A percentile compares a stretch with the other conserved stretches of the same genome.
Evolutionary conservation across 306 rosid species (phyloP).

Genomic region (Fagus sylvatica): DNA sequence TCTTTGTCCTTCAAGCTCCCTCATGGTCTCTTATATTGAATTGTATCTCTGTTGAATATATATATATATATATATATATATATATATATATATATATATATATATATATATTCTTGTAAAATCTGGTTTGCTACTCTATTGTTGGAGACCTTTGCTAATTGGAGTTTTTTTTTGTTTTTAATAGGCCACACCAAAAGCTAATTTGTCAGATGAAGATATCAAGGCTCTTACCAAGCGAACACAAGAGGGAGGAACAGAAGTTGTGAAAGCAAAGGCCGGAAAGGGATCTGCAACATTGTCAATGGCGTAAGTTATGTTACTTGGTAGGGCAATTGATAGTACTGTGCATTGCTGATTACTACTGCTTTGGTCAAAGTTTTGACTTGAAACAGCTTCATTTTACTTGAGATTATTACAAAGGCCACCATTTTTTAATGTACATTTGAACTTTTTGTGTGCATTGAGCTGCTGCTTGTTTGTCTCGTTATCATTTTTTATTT

Average conservation of each 20-base stretch:
- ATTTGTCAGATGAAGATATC: constrained; percentile 63
- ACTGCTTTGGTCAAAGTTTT: background rate
- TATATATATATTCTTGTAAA: background rate
- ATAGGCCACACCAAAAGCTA: constrained; percentile 85
- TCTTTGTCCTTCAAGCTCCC: background rate
- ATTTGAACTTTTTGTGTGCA: too few relatives aligned
- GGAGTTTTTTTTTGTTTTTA: constrained; percentile 10
- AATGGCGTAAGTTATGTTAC: constrained; percentile 78
- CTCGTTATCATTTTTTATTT: too few relatives aligned
- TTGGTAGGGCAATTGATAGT: background rate
- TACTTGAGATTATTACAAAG: background rate
- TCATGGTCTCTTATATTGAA: background rate
- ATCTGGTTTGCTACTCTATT: constrained; percentile 10
- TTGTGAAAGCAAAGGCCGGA: constrained; percentile 98
- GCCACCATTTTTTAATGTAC: background rate
- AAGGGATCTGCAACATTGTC: constrained; percentile 98
- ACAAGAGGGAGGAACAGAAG: constrained; percentile 99
- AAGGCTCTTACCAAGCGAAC: constrained; percentile 87
- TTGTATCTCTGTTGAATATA: background rate
- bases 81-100: too few relatives aligned
- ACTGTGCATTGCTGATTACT: background rate
- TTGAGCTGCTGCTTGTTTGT: too few relatives aligned
- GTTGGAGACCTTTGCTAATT: constrained; percentile 20
- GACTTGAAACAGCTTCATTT: too few relatives aligned
- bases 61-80: too few relatives aligned